phyloP scores from a whole-genome alignment of 768 basidiomycete genomes.

The Lentinus brumalis region DNA sequence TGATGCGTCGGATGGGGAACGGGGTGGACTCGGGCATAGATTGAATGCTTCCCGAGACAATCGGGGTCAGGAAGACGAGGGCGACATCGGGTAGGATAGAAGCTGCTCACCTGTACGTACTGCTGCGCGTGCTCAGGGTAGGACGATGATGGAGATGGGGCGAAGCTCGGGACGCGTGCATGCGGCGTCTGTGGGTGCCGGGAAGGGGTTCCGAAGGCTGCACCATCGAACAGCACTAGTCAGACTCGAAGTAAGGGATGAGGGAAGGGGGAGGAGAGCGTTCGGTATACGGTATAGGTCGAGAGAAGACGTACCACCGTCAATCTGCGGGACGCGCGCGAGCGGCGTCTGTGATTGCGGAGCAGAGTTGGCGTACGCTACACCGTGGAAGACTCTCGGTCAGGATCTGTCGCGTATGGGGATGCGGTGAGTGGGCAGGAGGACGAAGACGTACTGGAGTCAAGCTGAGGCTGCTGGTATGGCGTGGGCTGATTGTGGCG shows the following conservation, averaged over 20 bases:
- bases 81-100: not conserved
- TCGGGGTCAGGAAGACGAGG: slow-evolving; percentile 6
- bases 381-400: no score
- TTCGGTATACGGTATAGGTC: no score
- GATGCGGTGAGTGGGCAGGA: not conserved
- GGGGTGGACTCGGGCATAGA: not conserved
- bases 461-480: not conserved
- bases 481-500: not conserved
- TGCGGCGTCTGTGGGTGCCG: not conserved
- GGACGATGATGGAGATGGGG: not conserved
- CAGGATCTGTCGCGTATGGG: no score
- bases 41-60: slow-evolving; percentile 10
- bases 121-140: not conserved
- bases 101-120: not conserved
- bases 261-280: no score
- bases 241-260: not conserved
- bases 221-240: no score
- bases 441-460: not conserved
- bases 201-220: not conserved
- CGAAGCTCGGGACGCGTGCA: not conserved
- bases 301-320: no score
- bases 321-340: no score
- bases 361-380: no score
- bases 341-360: no score
- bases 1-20: not conserved